Evolutionary conservation across 2,329 filamentous ascomycete genomes (phyloP).

Genomic region (Penicillium sp.): DNA sequence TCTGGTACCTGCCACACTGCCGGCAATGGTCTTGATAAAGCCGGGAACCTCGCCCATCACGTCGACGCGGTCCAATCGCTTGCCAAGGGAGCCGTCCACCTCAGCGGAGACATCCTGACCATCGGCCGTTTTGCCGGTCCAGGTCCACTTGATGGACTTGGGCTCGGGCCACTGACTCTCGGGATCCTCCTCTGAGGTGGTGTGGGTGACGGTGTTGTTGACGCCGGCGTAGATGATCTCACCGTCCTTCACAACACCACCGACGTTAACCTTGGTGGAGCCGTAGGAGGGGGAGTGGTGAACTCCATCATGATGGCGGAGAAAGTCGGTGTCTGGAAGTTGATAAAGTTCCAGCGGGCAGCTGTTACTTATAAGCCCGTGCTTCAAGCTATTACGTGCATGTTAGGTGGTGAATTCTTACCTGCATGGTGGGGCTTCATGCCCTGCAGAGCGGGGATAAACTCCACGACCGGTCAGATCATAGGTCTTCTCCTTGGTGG

Average conservation of each 20-base stretch:
- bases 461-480: conserved; percentile 75
- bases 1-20: conserved; percentile 81
- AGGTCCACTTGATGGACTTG: conserved; percentile 65
- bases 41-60: conserved; percentile 95
- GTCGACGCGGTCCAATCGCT: conserved; percentile 75
- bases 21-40: conserved; percentile 91
- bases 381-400: background rate
- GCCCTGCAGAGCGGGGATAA: conserved; percentile 82
- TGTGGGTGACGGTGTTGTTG: conserved; percentile 62
- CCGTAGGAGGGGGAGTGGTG: conserved; percentile 90
- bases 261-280: conserved; percentile 74
- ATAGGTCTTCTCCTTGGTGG: conserved; percentile 72
- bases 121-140: conserved; percentile 72
- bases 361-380: conserved; percentile 42
- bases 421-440: conserved; percentile 98
- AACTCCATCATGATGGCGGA: conserved; percentile 95
- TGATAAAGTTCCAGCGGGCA: conserved; percentile 84
- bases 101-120: conserved; percentile 66
- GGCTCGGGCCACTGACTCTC: conserved; percentile 89
- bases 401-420: conserved; percentile 31
- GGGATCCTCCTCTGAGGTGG: conserved; percentile 62
- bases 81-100: conserved; percentile 63
- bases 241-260: conserved; percentile 73
- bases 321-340: conserved; percentile 82
- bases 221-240: conserved; percentile 71